Evolutionary conservation across 441 rosid species (phyloP).

Genomic region (Rhodomyrtus psidioides): DNA sequence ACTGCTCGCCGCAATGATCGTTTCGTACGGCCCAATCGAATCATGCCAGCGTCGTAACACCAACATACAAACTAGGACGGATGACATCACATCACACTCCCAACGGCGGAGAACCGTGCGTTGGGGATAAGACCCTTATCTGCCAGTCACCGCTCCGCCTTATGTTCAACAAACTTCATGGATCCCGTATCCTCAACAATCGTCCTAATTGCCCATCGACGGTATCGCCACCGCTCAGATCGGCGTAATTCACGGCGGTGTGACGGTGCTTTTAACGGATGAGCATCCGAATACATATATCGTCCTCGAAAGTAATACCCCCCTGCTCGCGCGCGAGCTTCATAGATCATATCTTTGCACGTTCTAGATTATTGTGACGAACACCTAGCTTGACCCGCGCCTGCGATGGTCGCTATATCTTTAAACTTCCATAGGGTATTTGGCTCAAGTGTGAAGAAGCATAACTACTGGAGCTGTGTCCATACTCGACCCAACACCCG

Average conservation of each 20-base stretch:
- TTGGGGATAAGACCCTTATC: neutral
- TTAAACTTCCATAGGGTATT: no score
- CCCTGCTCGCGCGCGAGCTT: neutral
- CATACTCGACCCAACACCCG: no score
- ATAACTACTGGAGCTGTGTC: neutral
- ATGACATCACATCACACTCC: neutral
- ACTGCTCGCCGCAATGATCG: neutral
- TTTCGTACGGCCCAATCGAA: neutral
- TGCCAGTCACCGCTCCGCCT: neutral
- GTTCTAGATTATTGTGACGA: neutral
- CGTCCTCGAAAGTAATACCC: neutral
- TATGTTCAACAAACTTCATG: neutral
- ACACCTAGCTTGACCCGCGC: no score
- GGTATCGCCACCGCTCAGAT: neutral
- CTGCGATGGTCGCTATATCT: no score
- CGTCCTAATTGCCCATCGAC: neutral
- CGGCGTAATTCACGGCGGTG: neutral
- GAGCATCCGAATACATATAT: neutral
- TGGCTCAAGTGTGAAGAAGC: neutral
- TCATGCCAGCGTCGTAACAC: neutral
- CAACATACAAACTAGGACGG: neutral
- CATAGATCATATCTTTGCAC: neutral
- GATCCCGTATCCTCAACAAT: neutral
- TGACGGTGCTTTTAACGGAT: neutral
- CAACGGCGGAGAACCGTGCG: neutral